Evolutionary conservation across 257 asterid species (phyloP).

Genomic region (Solanum clarkiae): DNA sequence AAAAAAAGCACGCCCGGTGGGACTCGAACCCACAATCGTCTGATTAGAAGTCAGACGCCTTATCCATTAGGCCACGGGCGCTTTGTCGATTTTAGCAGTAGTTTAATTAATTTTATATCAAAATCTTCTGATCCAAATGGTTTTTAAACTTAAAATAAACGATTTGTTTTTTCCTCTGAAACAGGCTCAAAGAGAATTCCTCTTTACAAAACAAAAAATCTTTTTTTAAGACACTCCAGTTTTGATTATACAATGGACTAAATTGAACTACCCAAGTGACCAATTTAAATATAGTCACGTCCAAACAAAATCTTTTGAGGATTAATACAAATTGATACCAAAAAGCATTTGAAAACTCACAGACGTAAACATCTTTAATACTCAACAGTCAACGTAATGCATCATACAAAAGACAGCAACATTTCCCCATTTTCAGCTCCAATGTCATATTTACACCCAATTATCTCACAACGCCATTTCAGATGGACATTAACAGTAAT

Average conservation of each 20-base stretch:
- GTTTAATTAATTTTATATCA: too few relatives aligned
- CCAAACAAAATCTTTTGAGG: neutral
- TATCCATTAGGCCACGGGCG: slow-evolving; percentile 35
- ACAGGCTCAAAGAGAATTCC: too few relatives aligned
- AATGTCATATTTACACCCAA: neutral
- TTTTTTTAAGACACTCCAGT: too few relatives aligned
- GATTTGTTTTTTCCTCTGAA: too few relatives aligned
- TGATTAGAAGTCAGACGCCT: slow-evolving; percentile 50
- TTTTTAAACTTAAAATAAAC: too few relatives aligned
- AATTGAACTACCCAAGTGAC: neutral
- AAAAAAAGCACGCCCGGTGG: slow-evolving; percentile 14
- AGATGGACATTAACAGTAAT: neutral
- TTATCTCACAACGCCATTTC: neutral
- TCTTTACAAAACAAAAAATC: too few relatives aligned
- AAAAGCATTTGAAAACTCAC: neutral
- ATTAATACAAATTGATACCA: neutral
- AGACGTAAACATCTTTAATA: neutral
- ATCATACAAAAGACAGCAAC: neutral
- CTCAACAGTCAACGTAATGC: neutral
- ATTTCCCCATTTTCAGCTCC: neutral
- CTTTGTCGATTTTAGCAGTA: neutral
- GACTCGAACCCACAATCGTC: slow-evolving; percentile 47
- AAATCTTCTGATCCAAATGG: too few relatives aligned
- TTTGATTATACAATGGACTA: neutral
- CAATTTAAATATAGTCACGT: neutral